These are phyloP conservation scores for Coemansia sp. DNA, from an alignment of 192 early-diverging fungal genomes.

Conservation along the genomic window DNA sequence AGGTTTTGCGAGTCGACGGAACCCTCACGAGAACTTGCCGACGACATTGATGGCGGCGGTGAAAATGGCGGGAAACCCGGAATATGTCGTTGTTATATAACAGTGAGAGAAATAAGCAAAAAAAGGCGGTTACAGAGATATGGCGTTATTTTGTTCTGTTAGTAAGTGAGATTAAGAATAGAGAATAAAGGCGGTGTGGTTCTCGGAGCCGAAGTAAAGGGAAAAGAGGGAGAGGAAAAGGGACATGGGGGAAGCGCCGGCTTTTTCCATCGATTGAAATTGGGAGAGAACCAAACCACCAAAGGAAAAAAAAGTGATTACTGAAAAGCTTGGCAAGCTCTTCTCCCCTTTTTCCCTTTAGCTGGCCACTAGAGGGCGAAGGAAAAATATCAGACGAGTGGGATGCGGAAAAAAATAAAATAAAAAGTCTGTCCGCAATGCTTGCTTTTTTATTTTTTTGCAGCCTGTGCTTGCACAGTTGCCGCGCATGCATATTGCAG, in stretches of 20 bases:
- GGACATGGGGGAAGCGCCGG: not conserved
- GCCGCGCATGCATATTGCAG: not conserved
- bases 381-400: too few relatives aligned
- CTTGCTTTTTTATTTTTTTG: too few relatives aligned
- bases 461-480: not conserved
- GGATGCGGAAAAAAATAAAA: too few relatives aligned
- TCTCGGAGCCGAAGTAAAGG: slow-evolving; percentile 17
- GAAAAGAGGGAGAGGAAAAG: not conserved
- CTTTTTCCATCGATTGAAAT: not conserved
- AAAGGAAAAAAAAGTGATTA: too few relatives aligned
- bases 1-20: slow-evolving; percentile 10
- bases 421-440: not conserved
- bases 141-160: not conserved
- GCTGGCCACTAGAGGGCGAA: too few relatives aligned
- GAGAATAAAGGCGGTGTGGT: slow-evolving; percentile 5
- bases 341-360: too few relatives aligned
- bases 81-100: too few relatives aligned
- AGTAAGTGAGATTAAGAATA: slow-evolving; percentile 3
- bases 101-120: not conserved
- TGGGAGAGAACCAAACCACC: not conserved
- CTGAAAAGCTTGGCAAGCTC: too few relatives aligned
- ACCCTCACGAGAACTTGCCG: slow-evolving; percentile 30
- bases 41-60: not conserved
- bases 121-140: too few relatives aligned
- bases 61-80: not conserved